phyloP scores from a whole-genome alignment of 2,329 filamentous ascomycete species.

The Aspergillus costaricaensis region DNA sequence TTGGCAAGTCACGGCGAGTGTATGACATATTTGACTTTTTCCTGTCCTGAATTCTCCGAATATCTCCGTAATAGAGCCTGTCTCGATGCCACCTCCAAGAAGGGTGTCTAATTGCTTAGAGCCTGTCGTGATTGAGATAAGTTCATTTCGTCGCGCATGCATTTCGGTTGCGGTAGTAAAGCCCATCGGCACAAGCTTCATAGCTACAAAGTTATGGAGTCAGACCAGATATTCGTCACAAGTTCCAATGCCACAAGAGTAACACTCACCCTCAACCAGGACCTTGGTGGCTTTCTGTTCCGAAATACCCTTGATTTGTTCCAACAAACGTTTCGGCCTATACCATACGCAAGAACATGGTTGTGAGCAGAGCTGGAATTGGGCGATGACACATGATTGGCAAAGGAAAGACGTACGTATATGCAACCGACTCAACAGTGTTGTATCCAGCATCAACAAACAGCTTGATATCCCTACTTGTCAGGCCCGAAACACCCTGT shows the following conservation, averaged over 20 bases:
- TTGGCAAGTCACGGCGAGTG: slow-evolving; percentile 96
- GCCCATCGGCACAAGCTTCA: slow-evolving; percentile 96
- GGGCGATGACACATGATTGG: neutral
- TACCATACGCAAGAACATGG: neutral
- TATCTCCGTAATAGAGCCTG: slow-evolving; percentile 95
- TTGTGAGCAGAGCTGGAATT: neutral
- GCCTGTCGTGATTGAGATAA: slow-evolving; percentile 97
- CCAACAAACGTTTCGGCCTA: slow-evolving; percentile 70
- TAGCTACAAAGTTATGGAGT: slow-evolving; percentile 58
- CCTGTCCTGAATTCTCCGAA: slow-evolving; percentile 98
- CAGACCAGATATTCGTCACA: slow-evolving; percentile 5
- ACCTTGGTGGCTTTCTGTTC: slow-evolving; percentile 95
- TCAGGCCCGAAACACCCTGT: slow-evolving; percentile 83
- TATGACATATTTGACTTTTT: slow-evolving; percentile 98
- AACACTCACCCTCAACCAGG: slow-evolving; percentile 72
- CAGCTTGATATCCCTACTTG: slow-evolving; percentile 92
- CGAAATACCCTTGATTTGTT: slow-evolving; percentile 97
- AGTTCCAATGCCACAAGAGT: neutral
- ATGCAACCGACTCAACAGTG: slow-evolving; percentile 93
- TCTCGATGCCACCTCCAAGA: slow-evolving; percentile 91
- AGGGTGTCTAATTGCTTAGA: slow-evolving; percentile 97
- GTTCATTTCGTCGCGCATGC: slow-evolving; percentile 92
- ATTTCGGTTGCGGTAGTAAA: slow-evolving; percentile 99
- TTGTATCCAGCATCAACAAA: slow-evolving; percentile 90
- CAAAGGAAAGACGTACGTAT: slow-evolving; percentile 63